phyloP scores from a whole-genome alignment of 2,329 filamentous ascomycete species.

The Ophiostoma ulmi region DNA sequence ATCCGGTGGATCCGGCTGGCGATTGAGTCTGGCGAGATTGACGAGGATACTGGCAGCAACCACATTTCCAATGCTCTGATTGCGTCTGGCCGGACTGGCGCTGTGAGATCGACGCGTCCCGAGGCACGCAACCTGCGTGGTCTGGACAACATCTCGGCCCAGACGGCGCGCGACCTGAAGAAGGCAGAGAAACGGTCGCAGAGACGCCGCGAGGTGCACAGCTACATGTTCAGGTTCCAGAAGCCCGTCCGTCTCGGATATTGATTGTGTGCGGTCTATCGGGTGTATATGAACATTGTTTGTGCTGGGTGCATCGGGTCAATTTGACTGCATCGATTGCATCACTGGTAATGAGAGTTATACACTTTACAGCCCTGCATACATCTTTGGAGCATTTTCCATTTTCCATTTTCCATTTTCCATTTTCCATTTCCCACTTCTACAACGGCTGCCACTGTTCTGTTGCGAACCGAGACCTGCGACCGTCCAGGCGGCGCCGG shows the following conservation, averaged over 20 bases:
- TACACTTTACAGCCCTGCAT: no score
- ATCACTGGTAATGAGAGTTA: no score
- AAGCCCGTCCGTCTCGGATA: background rate
- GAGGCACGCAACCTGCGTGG: slow-evolving; percentile 23
- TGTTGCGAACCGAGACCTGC: no score
- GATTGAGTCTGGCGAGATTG: slow-evolving; percentile 24
- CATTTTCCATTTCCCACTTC: no score
- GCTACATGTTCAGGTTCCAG: slow-evolving; percentile 12
- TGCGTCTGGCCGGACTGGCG: background rate
- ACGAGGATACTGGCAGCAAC: slow-evolving; percentile 6
- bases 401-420: no score
- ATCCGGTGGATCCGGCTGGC: slow-evolving; percentile 25
- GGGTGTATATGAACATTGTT: no score
- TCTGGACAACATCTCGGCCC: slow-evolving; percentile 14
- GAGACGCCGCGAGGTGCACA: slow-evolving; percentile 20
- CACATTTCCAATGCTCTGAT: slow-evolving; percentile 13
- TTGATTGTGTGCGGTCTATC: background rate
- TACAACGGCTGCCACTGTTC: no score
- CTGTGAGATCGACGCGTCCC: slow-evolving; percentile 20
- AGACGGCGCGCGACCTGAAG: slow-evolving; percentile 23
- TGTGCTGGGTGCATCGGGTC: no score
- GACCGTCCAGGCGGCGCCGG: background rate
- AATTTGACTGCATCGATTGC: no score
- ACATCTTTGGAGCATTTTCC: no score
- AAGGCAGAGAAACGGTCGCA: slow-evolving; percentile 22